Evolutionary conservation across 169 alveolate genomes (phyloP).

Genomic region (Sarcocystis neurona): DNA sequence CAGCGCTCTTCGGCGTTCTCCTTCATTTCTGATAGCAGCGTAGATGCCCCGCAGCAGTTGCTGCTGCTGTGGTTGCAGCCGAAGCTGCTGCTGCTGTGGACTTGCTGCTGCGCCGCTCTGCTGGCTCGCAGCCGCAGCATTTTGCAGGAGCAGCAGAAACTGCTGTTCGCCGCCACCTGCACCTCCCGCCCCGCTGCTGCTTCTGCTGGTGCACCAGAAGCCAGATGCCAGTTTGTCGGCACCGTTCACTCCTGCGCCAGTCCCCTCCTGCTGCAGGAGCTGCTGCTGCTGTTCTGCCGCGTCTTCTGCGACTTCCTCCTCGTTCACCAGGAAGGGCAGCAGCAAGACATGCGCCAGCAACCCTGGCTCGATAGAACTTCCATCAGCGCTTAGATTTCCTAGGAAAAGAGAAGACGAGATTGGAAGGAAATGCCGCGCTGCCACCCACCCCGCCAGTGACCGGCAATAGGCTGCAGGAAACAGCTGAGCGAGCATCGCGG

Average conservation of each 20-base stretch:
- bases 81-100: no score
- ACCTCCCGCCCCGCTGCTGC: no score
- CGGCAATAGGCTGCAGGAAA: background rate
- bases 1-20: background rate
- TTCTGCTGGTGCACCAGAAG: no score
- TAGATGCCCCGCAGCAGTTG: background rate
- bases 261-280: no score
- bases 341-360: background rate
- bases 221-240: no score
- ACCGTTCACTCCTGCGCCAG: no score
- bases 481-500: background rate
- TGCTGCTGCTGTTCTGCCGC: background rate
- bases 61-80: background rate
- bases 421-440: background rate
- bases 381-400: background rate
- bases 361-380: background rate
- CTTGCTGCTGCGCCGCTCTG: no score
- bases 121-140: background rate
- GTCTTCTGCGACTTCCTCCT: no score
- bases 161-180: background rate
- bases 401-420: background rate
- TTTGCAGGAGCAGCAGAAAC: background rate
- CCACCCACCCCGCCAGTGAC: background rate
- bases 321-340: no score
- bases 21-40: slow-evolving; percentile 8